A percentile compares a stretch with the other conserved stretches of the same genome.
phyloP scores from a whole-genome alignment of 106 monocot genomes.

The Dendrobium huoshanense region DNA sequence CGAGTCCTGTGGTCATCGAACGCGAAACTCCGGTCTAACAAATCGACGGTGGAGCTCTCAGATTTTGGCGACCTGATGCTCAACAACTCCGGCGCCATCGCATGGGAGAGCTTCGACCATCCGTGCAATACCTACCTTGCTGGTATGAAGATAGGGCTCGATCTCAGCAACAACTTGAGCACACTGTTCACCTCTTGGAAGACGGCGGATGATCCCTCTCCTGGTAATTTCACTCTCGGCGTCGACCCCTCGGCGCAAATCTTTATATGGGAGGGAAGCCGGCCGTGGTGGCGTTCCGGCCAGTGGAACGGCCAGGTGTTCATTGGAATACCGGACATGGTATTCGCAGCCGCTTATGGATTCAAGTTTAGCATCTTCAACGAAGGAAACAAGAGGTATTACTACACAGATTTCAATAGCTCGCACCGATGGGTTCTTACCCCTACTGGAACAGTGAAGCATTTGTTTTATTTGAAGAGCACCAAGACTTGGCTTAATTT shows the following conservation, averaged over 20 bases:
- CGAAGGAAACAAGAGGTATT: conserved; percentile 4
- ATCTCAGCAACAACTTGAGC: conserved; percentile 1
- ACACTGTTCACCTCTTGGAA: conserved; percentile 38
- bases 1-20: conserved; percentile 26
- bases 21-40: neutral
- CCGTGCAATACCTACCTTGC: conserved; percentile 14
- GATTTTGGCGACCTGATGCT: conserved; percentile 29
- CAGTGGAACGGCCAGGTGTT: conserved; percentile 10
- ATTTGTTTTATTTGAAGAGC: neutral
- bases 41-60: neutral
- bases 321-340: conserved; percentile 2
- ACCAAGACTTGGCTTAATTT: neutral
- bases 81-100: neutral
- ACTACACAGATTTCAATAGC: conserved; percentile 1
- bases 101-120: conserved; percentile 10
- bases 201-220: conserved; percentile 25
- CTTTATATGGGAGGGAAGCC: conserved; percentile 2
- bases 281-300: conserved; percentile 8
- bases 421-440: neutral
- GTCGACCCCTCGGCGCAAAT: conserved; percentile 6
- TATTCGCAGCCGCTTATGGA: conserved; percentile 9
- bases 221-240: conserved; percentile 31
- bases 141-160: conserved; percentile 27
- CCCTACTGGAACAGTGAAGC: neutral
- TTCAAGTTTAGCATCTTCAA: conserved; percentile 30